Evolutionary conservation across 306 rosid species (phyloP), one percentile per base, ranked within the genome.

Genomic region (Casuarina glauca): DNA sequence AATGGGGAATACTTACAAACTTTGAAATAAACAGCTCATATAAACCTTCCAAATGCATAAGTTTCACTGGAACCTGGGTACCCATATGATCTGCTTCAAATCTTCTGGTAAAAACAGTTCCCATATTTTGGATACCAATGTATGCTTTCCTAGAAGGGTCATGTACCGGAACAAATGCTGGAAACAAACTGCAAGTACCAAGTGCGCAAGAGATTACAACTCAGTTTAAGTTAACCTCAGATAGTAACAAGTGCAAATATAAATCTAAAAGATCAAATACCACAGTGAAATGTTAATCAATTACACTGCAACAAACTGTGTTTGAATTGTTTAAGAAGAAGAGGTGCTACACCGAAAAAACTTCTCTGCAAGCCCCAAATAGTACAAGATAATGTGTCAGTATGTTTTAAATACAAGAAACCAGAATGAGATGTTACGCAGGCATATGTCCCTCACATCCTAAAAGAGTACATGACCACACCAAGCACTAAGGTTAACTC

Each of bases 111-210:
- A 95, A 95, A 77, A 93, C 89, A 78, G 98, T 92, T 82, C 98
- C 98, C 97, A 89, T 89, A 86, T 90, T 92, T 88, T 95, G 97
- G 83, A 95, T 95, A 76, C 98, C 98, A 70, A 92, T 88, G 81
- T 87, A 92, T n/a, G 98, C 96, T 82, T 89, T 95, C 77, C 97
- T 89, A 73, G 93, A 84, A 78, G 98, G 98, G 86, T 82, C 96
- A 44, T 92, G 97, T 84, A 95, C 97, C 13, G 97, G 98, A 82
- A 95, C 98, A 84, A 95, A 91, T 75, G 97, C 98, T 78, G 98
- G 97, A 96, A 94, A 95, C 85, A 95, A 87, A 88, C 98, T 95
- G 88, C 53, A 57, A 26, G 80, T 61, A 73, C 81, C 80, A 81
- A 57, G 74, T 62, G 48, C 42, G 79, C 71, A 73, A 82, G 79